Conservation (phyloP, 192 early-diverging fungal species). For the Physocladia obscura region DNA sequence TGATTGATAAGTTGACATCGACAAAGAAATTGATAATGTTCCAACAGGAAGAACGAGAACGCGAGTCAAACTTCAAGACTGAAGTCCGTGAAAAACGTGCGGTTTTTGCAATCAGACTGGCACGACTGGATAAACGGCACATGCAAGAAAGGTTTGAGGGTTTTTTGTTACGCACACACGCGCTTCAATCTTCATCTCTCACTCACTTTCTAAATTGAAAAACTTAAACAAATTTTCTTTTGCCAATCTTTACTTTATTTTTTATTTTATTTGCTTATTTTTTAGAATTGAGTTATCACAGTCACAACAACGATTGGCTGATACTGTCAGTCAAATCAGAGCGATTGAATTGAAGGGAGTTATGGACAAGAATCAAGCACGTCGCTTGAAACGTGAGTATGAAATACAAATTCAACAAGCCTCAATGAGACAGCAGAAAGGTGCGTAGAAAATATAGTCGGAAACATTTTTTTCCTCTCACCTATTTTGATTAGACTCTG, state of each 20-base stretch:
- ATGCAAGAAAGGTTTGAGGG: slow-evolving; percentile 17
- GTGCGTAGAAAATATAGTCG: too few relatives aligned
- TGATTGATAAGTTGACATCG: slow-evolving; percentile 26
- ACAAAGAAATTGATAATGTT: slow-evolving; percentile 28
- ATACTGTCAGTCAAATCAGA: slow-evolving; percentile 23
- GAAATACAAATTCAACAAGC: slow-evolving; percentile 24
- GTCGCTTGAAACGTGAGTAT: slow-evolving; percentile 23
- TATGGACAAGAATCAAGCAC: slow-evolving; percentile 22
- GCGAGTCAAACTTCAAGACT: slow-evolving; percentile 16
- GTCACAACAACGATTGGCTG: slow-evolving; percentile 19
- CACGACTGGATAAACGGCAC: slow-evolving; percentile 16
- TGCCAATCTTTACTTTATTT: not conserved
- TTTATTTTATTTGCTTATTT: too few relatives aligned
- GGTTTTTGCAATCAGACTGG: slow-evolving; percentile 20
- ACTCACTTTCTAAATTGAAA: too few relatives aligned
- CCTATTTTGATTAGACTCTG: slow-evolving; percentile 13
- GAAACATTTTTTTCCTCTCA: not conserved
- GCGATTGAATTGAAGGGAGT: slow-evolving; percentile 19
- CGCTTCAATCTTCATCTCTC: too few relatives aligned
- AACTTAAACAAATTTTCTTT: not conserved
- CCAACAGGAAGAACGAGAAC: slow-evolving; percentile 19
- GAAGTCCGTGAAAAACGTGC: slow-evolving; percentile 16
- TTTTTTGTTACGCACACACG: too few relatives aligned
- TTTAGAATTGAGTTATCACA: slow-evolving; percentile 20
- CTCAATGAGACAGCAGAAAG: slow-evolving; percentile 31